Evolutionary conservation across 495 filamentous ascomycete species (phyloP), one percentile per base, ranked within the genome.

Genomic region (Penicillium roqueforti): DNA sequence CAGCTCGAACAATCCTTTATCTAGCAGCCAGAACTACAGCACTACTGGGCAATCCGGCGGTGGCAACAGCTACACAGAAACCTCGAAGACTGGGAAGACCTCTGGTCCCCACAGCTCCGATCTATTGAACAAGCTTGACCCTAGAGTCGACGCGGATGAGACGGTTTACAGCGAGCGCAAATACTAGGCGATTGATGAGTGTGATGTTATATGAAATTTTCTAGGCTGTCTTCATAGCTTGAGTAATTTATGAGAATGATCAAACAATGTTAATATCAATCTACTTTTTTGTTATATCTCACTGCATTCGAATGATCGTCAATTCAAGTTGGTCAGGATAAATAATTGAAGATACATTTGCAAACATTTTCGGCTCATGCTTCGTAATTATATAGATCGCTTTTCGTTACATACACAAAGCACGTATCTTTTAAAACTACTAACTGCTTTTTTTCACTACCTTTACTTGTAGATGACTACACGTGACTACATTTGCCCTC

Each of bases 51-150:
- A 31, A n/a, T n/a, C n/a, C n/a, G 14, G 32, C 11, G 64, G 65
- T 42, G 70, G 67, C 14, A 58, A 66, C 46, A 76, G 66, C 52
- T 67, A 68, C 25, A 68, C 63, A 5, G n/a, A 42, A 9, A 44
- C 39, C 1, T 52, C 50, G 0, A 42, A 36, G 14, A 42, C 50
- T 14, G 40, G 50, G 22, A 52, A 44, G 50, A 57, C 57, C 10
- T 23, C 59, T 20, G 62, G 66, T 31, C 68, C 74, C 2, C 71
- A 78, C 41, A 46, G 59, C 9, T 68, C 66, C 14, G 69, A 71
- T 16, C 6, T 72, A 1, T 62, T 63, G 44, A 80, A 80, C 59
- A 78, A 78, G 60, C 54, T 67, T 9, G 80, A 83, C 57, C 82
- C 82, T 31, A 68, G 70, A 25, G 72, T 82, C 22, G 79, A 72